Evolutionary conservation across 306 rosid genomes (phyloP), one percentile per base, ranked within the genome.

Genomic region (Lathyrus sativus): DNA sequence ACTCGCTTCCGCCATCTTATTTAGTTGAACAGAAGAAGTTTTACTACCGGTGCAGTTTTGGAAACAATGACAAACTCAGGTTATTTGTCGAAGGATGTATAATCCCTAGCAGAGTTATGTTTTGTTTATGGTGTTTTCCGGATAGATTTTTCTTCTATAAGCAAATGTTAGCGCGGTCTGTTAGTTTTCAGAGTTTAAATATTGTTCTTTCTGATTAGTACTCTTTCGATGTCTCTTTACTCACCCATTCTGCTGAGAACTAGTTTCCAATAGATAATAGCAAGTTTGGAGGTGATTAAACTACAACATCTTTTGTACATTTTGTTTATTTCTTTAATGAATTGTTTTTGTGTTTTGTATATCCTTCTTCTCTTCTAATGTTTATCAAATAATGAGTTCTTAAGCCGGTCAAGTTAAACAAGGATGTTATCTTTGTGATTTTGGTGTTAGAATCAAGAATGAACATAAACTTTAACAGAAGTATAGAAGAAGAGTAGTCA

Each of bases 71-170:
- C 55, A 54, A 78, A 38, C 43, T 56, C 54, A 71, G 76, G 62
- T 26, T 65, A 24, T 35, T 66, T 67, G 24, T 71, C n/a, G 46
- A 71, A 58, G 38, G 64, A 50, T 59, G 24, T 42, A 35, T 79
- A 46, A 6, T 49, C 64, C 26, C 8, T 19, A 19, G 41, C 39
- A 29, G 19, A 65, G 70, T 65, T 37, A 9, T 74, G 10, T 75
- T 68, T 24, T 57, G 46, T 58, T 48, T 69, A 13, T 65, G 76
- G 49, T 50, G 37, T 42, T 67, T 68, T 76, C 31, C 29, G 15
- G 56, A 22, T 19, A 61, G 26, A 3, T 3, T 46, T 46, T n/a
- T 6, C 7, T 42, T 6, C 1, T 9, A 46, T 14, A 46, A 46
- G 15, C 53, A 46, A 46, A 15, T 7, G 11, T 14, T 46, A 46